Conservation (phyloP, 2,329 filamentous ascomycete genomes). For the Pestalotiopsis sp. region DNA sequence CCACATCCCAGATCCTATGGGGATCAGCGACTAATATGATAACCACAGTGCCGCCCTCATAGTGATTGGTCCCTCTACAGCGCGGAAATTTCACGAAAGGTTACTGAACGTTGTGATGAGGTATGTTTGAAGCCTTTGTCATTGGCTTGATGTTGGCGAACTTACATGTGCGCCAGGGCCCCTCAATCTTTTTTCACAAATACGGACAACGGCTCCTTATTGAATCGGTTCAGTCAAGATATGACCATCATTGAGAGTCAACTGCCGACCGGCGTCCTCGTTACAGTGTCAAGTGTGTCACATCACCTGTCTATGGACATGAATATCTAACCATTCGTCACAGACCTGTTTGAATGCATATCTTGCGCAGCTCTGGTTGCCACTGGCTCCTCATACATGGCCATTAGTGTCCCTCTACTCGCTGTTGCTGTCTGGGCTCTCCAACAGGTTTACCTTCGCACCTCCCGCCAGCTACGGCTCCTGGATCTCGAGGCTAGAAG, state of each 20-base stretch:
- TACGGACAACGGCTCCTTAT: conserved; percentile 36
- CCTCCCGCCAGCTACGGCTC: conserved; percentile 47
- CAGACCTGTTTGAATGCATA: conserved; percentile 8
- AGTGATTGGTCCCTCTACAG: conserved; percentile 7
- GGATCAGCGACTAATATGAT: neutral
- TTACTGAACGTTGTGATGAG: conserved; percentile 4
- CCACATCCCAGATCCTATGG: neutral
- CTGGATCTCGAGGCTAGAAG: conserved; percentile 46
- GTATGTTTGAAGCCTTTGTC: neutral
- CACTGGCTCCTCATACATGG: conserved; percentile 8
- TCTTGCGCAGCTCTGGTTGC: conserved; percentile 10
- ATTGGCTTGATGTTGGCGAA: neutral
- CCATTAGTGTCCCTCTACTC: neutral
- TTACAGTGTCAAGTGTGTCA: conserved; percentile 7
- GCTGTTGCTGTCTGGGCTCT: conserved; percentile 39
- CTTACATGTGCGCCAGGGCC: neutral
- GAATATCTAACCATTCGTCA: neutral
- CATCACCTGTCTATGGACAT: neutral
- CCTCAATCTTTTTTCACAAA: conserved; percentile 33
- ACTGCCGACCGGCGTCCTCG: neutral
- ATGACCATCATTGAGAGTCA: conserved; percentile 39
- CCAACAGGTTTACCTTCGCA: conserved; percentile 46
- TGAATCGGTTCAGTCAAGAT: conserved; percentile 44
- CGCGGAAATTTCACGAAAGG: conserved; percentile 1
- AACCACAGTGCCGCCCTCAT: conserved; percentile 1